These are phyloP conservation scores for Flaveria linearis DNA, from an alignment of 129 eudicot species.

Conservation along the genomic window DNA sequence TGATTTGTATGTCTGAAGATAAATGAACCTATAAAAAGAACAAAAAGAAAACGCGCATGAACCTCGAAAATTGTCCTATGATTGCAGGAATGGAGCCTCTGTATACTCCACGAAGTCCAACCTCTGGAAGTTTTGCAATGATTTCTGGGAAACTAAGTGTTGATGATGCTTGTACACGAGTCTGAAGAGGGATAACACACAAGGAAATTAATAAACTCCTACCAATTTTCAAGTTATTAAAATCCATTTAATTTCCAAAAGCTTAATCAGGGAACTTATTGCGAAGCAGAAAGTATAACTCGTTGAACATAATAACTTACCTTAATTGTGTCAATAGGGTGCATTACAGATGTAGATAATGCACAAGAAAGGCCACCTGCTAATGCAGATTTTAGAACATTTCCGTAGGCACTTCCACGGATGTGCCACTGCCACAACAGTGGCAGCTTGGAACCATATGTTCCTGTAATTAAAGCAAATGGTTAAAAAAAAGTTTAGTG, in stretches of 20 bases:
- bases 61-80: constrained; percentile 96
- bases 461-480: constrained; percentile 45
- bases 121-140: constrained; percentile 76
- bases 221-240: not conserved
- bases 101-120: constrained; percentile 87
- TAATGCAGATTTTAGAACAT: constrained; percentile 81
- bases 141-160: constrained; percentile 73
- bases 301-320: constrained; percentile 28
- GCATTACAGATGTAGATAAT: constrained; percentile 76
- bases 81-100: constrained; percentile 93
- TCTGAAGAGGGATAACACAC: constrained; percentile 31
- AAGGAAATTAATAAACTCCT: not conserved
- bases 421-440: constrained; percentile 90
- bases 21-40: not conserved
- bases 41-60: not conserved
- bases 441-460: constrained; percentile 95
- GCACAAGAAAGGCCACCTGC: constrained; percentile 97
- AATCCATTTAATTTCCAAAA: not conserved
- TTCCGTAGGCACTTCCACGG: constrained; percentile 76
- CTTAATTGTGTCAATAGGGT: constrained; percentile 91
- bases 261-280: not conserved
- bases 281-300: not conserved
- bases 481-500: not conserved
- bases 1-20: not conserved
- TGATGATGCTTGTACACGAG: constrained; percentile 88